A percentile compares a stretch with the other conserved stretches of the same genome.
Evolutionary conservation across 352 stramenopile species (phyloP).

Genomic region (Globisporangium camurandrum): DNA sequence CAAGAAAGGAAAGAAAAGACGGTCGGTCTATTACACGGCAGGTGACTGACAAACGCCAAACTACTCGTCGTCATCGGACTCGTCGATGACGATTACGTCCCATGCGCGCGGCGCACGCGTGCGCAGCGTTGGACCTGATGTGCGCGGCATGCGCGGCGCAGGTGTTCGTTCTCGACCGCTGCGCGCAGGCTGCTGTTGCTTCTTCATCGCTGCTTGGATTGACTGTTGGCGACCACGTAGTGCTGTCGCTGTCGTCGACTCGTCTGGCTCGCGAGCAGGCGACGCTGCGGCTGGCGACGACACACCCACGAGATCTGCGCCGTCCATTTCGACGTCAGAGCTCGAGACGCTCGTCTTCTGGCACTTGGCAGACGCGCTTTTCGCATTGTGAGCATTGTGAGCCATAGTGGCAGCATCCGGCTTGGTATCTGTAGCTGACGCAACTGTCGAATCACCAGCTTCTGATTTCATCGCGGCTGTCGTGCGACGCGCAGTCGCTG

Average conservation of each 20-base stretch:
- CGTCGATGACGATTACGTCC: conserved; percentile 79
- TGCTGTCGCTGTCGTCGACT: background rate
- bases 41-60: background rate
- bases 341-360: too few relatives aligned
- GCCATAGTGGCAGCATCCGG: too few relatives aligned
- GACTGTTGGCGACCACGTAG: conserved; percentile 16
- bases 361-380: too few relatives aligned
- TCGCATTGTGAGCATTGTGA: too few relatives aligned
- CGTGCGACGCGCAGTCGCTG: background rate
- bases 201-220: conserved; percentile 16
- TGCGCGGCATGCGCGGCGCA: conserved; percentile 9
- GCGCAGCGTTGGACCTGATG: conserved; percentile 2
- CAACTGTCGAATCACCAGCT: too few relatives aligned
- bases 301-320: too few relatives aligned
- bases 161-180: background rate
- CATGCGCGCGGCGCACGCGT: conserved; percentile 30
- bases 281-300: background rate
- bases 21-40: background rate
- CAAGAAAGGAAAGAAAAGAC: background rate
- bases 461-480: too few relatives aligned
- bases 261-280: background rate
- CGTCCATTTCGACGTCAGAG: too few relatives aligned
- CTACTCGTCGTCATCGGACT: conserved; percentile 45
- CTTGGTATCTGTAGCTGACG: too few relatives aligned
- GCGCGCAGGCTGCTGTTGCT: conserved; percentile 5